Conservation (phyloP, 1,284 basidiomycete species). For the Malassezia psittaci region DNA sequence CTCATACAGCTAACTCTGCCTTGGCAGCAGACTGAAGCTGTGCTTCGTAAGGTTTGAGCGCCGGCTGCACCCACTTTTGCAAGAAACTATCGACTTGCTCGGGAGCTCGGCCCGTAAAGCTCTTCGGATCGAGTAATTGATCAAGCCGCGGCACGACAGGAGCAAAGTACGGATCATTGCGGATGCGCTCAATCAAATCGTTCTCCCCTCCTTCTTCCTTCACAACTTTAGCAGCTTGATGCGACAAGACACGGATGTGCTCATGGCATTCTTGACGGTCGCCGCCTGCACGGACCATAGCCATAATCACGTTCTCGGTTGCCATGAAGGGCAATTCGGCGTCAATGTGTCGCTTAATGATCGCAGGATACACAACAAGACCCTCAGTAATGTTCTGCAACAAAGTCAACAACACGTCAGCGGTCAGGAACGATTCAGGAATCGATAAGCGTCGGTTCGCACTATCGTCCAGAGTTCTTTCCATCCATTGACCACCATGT, state of each 20-base stretch:
- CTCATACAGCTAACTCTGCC: slow-evolving; percentile 51
- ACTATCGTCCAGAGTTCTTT: slow-evolving; percentile 52
- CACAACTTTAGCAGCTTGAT: slow-evolving; percentile 86
- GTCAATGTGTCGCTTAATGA: slow-evolving; percentile 78
- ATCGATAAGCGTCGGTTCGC: slow-evolving; percentile 92
- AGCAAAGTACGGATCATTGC: slow-evolving; percentile 58
- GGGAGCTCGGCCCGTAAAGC: slow-evolving; percentile 34
- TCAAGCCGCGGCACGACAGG: slow-evolving; percentile 53
- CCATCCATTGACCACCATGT: slow-evolving; percentile 50
- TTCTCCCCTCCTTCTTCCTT: slow-evolving; percentile 92
- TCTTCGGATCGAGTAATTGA: slow-evolving; percentile 32
- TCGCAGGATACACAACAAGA: slow-evolving; percentile 90
- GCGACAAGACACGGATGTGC: slow-evolving; percentile 87
- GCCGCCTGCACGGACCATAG: slow-evolving; percentile 83
- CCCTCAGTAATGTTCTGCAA: slow-evolving; percentile 95
- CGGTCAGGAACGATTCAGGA: slow-evolving; percentile 91
- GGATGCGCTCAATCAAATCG: slow-evolving; percentile 83
- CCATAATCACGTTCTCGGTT: slow-evolving; percentile 97
- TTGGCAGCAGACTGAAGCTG: slow-evolving; percentile 58
- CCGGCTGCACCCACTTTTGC: slow-evolving; percentile 78
- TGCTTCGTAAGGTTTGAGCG: slow-evolving; percentile 58
- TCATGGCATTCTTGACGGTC: slow-evolving; percentile 96
- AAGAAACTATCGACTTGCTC: slow-evolving; percentile 56
- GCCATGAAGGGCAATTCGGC: slow-evolving; percentile 97
- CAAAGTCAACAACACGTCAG: slow-evolving; percentile 89